Evolutionary conservation across 371 early-diverging fungal genomes (phyloP).

Genomic region (Haplosporangium sp.): DNA sequence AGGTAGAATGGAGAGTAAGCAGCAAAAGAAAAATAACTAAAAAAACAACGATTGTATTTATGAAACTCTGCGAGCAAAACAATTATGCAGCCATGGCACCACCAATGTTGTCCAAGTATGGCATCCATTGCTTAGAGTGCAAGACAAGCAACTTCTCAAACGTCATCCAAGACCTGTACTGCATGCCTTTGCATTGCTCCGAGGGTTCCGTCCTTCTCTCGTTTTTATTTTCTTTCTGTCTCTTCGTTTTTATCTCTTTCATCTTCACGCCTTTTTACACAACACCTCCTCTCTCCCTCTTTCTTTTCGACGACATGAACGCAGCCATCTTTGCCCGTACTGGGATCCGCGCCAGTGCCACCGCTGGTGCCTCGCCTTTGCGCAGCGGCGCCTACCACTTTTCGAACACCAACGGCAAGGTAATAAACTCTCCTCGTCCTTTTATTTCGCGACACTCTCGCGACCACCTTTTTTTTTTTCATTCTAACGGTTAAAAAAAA

Average conservation of each 20-base stretch:
- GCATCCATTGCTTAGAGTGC: too few relatives aligned
- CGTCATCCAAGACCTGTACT: neutral
- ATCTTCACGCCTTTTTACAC: neutral
- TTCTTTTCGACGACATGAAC: constrained; percentile 18
- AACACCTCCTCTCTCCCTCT: constrained; percentile 1
- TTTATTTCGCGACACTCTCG: too few relatives aligned
- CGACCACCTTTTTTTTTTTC: too few relatives aligned
- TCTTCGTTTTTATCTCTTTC: neutral
- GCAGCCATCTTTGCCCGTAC: constrained; percentile 53
- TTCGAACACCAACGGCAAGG: constrained; percentile 56
- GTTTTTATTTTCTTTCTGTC: neutral
- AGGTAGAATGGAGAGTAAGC: too few relatives aligned
- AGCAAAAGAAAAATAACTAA: too few relatives aligned
- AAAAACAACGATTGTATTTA: too few relatives aligned
- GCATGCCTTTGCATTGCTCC: neutral
- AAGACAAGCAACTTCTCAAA: too few relatives aligned
- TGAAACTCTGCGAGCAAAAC: too few relatives aligned
- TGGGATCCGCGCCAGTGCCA: constrained; percentile 53
- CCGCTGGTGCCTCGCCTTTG: constrained; percentile 41
- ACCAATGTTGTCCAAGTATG: too few relatives aligned
- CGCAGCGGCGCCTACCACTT: constrained; percentile 56
- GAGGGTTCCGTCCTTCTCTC: neutral
- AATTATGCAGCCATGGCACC: too few relatives aligned
- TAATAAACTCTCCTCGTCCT: constrained; percentile 6
- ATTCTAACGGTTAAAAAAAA: too few relatives aligned